A percentile compares a stretch with the other conserved stretches of the same genome.
These are phyloP conservation scores for Myxozyma nipponensis DNA, from an alignment of 805 yeast genomes.

Conservation along the genomic window DNA sequence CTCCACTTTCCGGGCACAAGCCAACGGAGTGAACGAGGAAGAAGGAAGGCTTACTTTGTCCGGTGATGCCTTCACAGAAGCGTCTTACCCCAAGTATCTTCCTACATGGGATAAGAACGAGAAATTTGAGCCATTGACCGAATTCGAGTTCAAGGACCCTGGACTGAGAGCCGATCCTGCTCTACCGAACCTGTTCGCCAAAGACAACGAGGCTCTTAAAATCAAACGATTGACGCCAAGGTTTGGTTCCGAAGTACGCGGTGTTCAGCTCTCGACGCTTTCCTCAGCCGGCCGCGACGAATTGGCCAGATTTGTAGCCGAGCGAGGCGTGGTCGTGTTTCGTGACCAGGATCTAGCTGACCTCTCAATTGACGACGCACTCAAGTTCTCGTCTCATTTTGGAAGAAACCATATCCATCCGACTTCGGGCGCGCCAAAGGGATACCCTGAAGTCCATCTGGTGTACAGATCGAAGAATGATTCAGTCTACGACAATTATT, in stretches of 20 bases:
- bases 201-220: conserved; percentile 31
- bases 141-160: conserved; percentile 57
- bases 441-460: conserved; percentile 57
- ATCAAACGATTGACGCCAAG: conserved; percentile 56
- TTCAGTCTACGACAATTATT: conserved; percentile 15
- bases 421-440: conserved; percentile 64
- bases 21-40: conserved; percentile 24
- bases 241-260: conserved; percentile 61
- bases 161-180: conserved; percentile 57
- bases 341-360: conserved; percentile 61
- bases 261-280: conserved; percentile 55
- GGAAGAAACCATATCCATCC: conserved; percentile 72
- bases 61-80: conserved; percentile 27
- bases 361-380: conserved; percentile 31
- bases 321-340: conserved; percentile 63
- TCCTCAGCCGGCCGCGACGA: conserved; percentile 55
- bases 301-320: conserved; percentile 61
- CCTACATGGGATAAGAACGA: conserved; percentile 64
- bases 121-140: conserved; percentile 49
- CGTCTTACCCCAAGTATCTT: conserved; percentile 42
- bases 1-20: conserved; percentile 29
- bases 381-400: conserved; percentile 55
- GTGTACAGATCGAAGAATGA: conserved; percentile 54
- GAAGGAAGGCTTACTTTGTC: conserved; percentile 24
- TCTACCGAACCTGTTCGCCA: conserved; percentile 47